Evolutionary conservation across 164 flowering plant species (phyloP).

Genomic region (Magnolia changhungtana): DNA sequence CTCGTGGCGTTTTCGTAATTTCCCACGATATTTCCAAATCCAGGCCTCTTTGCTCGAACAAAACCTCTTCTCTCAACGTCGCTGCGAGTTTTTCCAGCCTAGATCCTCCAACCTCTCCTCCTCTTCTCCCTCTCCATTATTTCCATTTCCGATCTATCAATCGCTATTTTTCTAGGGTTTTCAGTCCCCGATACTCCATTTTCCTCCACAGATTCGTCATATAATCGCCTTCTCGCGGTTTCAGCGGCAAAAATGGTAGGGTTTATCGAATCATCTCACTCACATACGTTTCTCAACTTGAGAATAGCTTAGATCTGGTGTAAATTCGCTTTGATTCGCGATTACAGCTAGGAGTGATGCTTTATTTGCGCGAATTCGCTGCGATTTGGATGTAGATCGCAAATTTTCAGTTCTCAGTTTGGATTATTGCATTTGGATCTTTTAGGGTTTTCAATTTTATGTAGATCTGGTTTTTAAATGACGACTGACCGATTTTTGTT

Average conservation of each 20-base stretch:
- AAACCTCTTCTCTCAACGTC: background rate
- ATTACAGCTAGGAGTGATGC: background rate
- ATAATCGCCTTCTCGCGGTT: no score
- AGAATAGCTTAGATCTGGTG: conserved; percentile 1
- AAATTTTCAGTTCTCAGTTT: background rate
- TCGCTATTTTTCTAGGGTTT: background rate
- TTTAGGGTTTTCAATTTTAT: background rate
- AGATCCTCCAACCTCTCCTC: background rate
- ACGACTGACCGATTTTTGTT: background rate
- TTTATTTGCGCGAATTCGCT: background rate
- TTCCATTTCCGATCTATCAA: background rate
- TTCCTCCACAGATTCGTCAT: background rate
- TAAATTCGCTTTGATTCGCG: background rate
- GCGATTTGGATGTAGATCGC: no score
- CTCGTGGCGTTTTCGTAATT: no score
- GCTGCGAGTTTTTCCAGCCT: background rate
- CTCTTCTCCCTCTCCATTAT: background rate
- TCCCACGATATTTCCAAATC: no score
- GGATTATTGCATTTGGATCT: background rate
- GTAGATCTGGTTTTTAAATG: background rate
- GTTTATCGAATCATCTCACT: background rate
- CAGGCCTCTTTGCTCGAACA: no score
- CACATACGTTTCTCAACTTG: background rate
- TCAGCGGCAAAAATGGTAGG: conserved; percentile 6
- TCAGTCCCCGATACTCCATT: background rate